Evolutionary conservation across 2,329 filamentous ascomycete genomes (phyloP), one percentile per base, ranked within the genome.

Genomic region (Chaetomiaceae sp.): DNA sequence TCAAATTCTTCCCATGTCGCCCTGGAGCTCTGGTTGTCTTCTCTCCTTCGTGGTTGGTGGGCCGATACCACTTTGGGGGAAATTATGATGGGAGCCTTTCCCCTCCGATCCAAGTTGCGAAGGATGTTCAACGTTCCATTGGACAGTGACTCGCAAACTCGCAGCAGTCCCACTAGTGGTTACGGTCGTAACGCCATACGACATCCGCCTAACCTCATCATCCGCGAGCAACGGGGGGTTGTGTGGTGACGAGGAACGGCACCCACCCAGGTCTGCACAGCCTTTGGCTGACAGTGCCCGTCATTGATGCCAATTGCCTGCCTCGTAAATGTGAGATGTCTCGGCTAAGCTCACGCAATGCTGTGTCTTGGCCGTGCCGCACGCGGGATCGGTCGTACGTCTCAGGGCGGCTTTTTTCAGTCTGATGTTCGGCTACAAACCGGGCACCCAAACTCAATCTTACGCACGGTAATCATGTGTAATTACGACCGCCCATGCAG

Each of bases 31-130:
- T 48, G 52, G 43, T 50, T 52, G 48, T 34, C 27, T 45, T 33
- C 10, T 18, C 4, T 43, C 16, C n/a, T 27, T 13, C 30, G n/a
- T 46, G 34, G 37, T 49, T 52, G 48, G 58, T 51, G 55, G 60
- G 51, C 38, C 57, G 46, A 59, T 56, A 49, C 46, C 57, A 58
- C 55, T 59, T 56, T 55, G 53, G 58, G n/a, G 53, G 54, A 60
- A 61, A 62, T 57, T 60, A 53, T 54, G 58, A 60, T 61, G 54
- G 38, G 55, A 44, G 36, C 25, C 36, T 33, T 36, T 37, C 48
- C 32, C n/a, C n/a, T n/a, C n/a, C n/a, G n/a, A n/a, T n/a, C n/a
- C n/a, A n/a, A n/a, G n/a, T n/a, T n/a, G n/a, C n/a, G n/a, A n/a
- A 49, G 37, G 40, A 37, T 33, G 25, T 40, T 53, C 44, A 47